These are phyloP conservation scores for Mortierella hygrophila DNA, from an alignment of 192 early-diverging fungal genomes.

Conservation along the genomic window DNA sequence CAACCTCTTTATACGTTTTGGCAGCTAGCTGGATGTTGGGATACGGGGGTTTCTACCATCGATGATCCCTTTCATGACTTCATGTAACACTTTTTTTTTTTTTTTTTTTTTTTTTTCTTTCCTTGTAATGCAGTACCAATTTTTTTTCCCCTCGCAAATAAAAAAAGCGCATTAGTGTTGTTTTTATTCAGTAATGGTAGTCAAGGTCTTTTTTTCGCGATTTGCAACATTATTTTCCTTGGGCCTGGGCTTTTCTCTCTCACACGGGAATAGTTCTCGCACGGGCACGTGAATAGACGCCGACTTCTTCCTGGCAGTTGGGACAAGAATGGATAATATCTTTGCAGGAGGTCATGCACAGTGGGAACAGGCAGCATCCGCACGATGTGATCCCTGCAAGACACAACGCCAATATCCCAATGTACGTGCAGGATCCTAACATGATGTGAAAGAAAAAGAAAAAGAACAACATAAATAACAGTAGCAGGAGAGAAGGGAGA, in stretches of 20 bases:
- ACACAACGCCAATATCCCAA: constrained; percentile 38
- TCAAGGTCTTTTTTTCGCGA: no score
- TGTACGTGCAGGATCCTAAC: constrained; percentile 50
- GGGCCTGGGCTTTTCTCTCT: background rate
- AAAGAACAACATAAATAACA: background rate
- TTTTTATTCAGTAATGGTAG: background rate
- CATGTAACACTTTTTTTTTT: background rate
- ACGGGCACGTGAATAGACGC: constrained; percentile 34
- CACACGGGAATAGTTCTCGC: constrained; percentile 36
- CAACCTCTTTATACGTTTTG: background rate
- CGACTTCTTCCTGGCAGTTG: constrained; percentile 50
- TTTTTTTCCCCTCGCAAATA: background rate
- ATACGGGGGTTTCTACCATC: background rate
- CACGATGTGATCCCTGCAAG: constrained; percentile 46
- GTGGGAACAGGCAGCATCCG: constrained; percentile 48
- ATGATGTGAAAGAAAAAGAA: background rate
- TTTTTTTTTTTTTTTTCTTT: no score
- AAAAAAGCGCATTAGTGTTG: background rate
- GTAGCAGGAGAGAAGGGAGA: background rate
- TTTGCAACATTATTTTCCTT: background rate
- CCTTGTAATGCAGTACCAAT: background rate
- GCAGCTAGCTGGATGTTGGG: background rate
- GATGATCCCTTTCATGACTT: background rate
- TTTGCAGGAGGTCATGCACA: constrained; percentile 49
- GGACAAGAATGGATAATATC: constrained; percentile 54